Base-by-base conservation (phyloP, 2,329 filamentous ascomycete genomes). In the Paramyrothecium sp. region DNA sequence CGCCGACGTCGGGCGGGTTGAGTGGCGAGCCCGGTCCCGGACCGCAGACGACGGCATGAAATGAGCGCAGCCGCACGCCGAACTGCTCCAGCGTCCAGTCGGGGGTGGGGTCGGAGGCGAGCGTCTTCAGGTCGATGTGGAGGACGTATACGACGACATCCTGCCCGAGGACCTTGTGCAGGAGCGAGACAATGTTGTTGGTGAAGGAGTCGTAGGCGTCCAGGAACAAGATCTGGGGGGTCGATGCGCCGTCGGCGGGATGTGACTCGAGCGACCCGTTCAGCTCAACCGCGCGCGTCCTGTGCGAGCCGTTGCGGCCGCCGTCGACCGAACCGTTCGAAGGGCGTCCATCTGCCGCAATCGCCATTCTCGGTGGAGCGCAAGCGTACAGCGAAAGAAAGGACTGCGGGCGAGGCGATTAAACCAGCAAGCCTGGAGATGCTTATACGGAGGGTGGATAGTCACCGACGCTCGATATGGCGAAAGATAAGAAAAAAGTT, bases 161-260 rank as follows among this genome's bases (percentile, higher is more conserved):
- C 20, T 84, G 89, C 58, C 81, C 76, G 10, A 96, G 81, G 3
- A 85, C 81, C 3, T 88, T 86, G 64, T 89, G 84, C 51, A 98
- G 81, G 34, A 97, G 84, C 7, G 90, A 88, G 54, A 96, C 87
- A 67, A 98, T 95, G 76, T 97, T 98, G 76, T 96, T 93, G 56
- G 92, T 91, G 75, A 97, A 99, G 47, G 93, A 97, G 77, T 99
- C 95, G 75, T 96, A 96, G 60, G 94, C 93, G 73, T 98, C 95
- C 64, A 99, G 81, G 75, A 96, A 97, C 61, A 98, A 85, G 60
- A 98, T 89, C 59, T 78, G 78, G 56, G 61, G 69, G 55, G 58
- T 58, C 38, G 56, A 22, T n/a, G 58, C 54, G 26, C 52, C 33
- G 20, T 55, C 55, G 51, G 49, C 56, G 55, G 59, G 57, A 44